These are phyloP conservation scores for Saccharomycopsis oosterbeekiorum DNA, from an alignment of 805 yeast species.

Conservation along the genomic window DNA sequence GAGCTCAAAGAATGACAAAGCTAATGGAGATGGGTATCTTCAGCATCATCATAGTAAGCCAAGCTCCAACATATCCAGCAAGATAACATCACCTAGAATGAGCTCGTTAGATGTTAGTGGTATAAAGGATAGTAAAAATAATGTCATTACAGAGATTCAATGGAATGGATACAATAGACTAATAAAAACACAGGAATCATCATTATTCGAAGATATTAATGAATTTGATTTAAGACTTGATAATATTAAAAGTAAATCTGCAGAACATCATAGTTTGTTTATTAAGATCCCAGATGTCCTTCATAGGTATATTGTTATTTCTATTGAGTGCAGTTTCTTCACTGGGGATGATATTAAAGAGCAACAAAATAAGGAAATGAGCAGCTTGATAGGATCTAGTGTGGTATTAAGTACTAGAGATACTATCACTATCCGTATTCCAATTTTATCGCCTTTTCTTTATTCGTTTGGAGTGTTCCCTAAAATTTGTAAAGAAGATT, in stretches of 20 bases:
- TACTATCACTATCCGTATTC: constrained; percentile 20
- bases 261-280: constrained; percentile 10
- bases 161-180: constrained; percentile 12
- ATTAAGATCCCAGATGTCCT: constrained; percentile 15
- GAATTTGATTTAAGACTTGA: constrained; percentile 12
- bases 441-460: constrained; percentile 26
- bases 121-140: not conserved
- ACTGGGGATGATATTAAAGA: constrained; percentile 16
- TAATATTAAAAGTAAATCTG: not conserved
- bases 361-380: constrained; percentile 17
- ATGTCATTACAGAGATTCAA: constrained; percentile 1
- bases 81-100: constrained; percentile 8
- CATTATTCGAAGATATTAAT: not conserved
- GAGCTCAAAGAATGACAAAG: not conserved
- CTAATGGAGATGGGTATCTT: not conserved
- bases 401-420: constrained; percentile 19
- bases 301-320: constrained; percentile 11
- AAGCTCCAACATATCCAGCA: constrained; percentile 11
- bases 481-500: constrained; percentile 22
- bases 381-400: not conserved
- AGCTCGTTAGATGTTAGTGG: not conserved
- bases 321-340: constrained; percentile 18
- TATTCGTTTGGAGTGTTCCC: constrained; percentile 27
- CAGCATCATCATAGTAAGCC: constrained; percentile 10
- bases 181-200: not conserved